These are phyloP conservation scores for Arachis hypogaea DNA, from an alignment of 306 rosid species.

Conservation along the genomic window DNA sequence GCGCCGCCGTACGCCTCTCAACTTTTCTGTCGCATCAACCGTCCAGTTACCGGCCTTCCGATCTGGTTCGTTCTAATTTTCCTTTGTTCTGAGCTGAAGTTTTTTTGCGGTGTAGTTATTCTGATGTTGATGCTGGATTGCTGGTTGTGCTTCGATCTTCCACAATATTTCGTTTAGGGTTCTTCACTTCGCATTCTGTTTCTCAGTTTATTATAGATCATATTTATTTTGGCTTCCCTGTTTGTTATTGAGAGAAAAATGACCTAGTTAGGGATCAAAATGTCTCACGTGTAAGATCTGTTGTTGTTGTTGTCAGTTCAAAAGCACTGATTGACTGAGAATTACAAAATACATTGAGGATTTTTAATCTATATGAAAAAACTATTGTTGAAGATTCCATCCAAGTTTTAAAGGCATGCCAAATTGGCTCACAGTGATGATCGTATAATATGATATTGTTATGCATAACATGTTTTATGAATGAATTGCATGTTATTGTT, in stretches of 20 bases:
- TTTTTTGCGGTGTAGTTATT: neutral
- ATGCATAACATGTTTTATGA: neutral
- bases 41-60: conserved; percentile 3
- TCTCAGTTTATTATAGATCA: conserved; percentile 30
- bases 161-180: neutral
- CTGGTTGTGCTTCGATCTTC: conserved; percentile 26
- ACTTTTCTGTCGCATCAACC: conserved; percentile 17
- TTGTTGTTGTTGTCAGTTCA: neutral
- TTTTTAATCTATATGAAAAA: conserved; percentile 8
- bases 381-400: neutral
- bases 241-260: conserved; percentile 26
- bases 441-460: neutral
- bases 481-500: conserved; percentile 15
- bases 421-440: neutral
- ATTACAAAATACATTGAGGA: neutral
- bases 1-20: conserved; percentile 15
- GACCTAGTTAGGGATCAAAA: neutral
- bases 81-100: neutral
- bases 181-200: conserved; percentile 6
- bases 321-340: conserved; percentile 8
- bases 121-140: conserved; percentile 12
- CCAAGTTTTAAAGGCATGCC: conserved; percentile 11
- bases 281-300: conserved; percentile 36
- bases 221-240: neutral
- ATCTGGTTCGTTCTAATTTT: conserved; percentile 36